Evolutionary conservation across 2,329 filamentous ascomycete genomes (phyloP), one percentile per base, ranked within the genome.

Genomic region (Sarocladium kiliense): DNA sequence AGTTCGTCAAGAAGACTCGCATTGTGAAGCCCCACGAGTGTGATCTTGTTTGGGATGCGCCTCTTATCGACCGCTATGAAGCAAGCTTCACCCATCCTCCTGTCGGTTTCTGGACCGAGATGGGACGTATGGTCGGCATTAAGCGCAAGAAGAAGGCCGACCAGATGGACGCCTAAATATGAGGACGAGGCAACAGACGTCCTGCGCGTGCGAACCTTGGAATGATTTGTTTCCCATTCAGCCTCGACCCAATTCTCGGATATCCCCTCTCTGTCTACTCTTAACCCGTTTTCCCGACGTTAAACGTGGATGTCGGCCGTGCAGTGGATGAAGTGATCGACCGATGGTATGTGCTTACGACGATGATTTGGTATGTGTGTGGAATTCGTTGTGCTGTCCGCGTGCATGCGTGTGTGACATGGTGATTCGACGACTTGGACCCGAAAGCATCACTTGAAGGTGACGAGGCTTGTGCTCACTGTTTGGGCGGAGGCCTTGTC

Each of bases 21-120:
- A 71, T 80, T 53, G 71, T 84, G 18, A 69, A 69, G 2, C 71
- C 84, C 0, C 64, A 73, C 4, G 78, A 87, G 63, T 76, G 77
- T 2, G 83, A 87, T 62, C 72, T 86, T 16, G 70, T 83, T 41
- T 81, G 81, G 82, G 76, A 86, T 61, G 72, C 77, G n/a, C 81
- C 81, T 21, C 62, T 74, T 21, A 80, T 86, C 55, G 82, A 86
- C 57, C 74, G 74, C 0, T 84, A 85, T 58, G 81, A 84, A 64
- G 72, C 68, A 9, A 72, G 71, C 18, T 79, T 86, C 60, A 68
- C 71, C 6, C 23, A 53, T 25, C 71, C 73, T 10, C 75, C 79
- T 0, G 65, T 75, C n/a, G 73, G 77, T 4, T 83, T 84, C 70
- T 82, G 80, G 79, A 68, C 64, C 14, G 80, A 84, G 61, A 72